phyloP scores from a whole-genome alignment of 768 basidiomycete genomes.

The Rhizopogon sp. region DNA sequence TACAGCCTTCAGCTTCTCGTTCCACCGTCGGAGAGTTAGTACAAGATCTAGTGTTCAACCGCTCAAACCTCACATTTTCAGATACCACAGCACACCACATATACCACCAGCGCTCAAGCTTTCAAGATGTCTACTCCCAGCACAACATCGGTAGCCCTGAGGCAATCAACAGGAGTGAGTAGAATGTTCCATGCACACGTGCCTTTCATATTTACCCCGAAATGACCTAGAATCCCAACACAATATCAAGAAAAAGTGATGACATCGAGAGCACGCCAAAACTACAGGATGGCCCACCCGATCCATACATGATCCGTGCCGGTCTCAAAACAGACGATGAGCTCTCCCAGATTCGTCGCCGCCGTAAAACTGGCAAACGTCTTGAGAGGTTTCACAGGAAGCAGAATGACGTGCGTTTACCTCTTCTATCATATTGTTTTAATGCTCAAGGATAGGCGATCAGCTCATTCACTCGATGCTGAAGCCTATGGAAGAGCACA shows the following conservation, averaged over 20 bases:
- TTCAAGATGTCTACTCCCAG: not conserved
- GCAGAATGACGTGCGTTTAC: slow-evolving; percentile 62
- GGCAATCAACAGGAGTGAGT: slow-evolving; percentile 9
- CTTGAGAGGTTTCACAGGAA: slow-evolving; percentile 62
- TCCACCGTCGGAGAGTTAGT: too few relatives aligned
- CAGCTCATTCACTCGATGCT: slow-evolving; percentile 85
- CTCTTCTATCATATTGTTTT: not conserved
- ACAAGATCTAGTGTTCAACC: too few relatives aligned
- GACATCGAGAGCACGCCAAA: not conserved
- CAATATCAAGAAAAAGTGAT: not conserved
- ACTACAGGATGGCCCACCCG: slow-evolving; percentile 25
- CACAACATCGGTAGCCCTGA: not conserved
- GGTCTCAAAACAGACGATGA: slow-evolving; percentile 60
- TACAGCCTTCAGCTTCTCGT: too few relatives aligned
- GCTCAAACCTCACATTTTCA: too few relatives aligned
- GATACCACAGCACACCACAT: too few relatives aligned
- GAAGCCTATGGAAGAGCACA: slow-evolving; percentile 88
- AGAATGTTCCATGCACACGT: not conserved
- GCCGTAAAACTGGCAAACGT: slow-evolving; percentile 53
- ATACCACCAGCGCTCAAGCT: not conserved
- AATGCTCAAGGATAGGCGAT: not conserved
- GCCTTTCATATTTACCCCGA: not conserved
- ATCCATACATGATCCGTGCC: slow-evolving; percentile 65
- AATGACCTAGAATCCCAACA: not conserved
- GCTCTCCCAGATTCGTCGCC: slow-evolving; percentile 54